Percentiles rank a stretch among this genome's conserved stretches.
Conservation (phyloP, 2,329 filamentous ascomycete species). For the Penicillium sp. region DNA sequence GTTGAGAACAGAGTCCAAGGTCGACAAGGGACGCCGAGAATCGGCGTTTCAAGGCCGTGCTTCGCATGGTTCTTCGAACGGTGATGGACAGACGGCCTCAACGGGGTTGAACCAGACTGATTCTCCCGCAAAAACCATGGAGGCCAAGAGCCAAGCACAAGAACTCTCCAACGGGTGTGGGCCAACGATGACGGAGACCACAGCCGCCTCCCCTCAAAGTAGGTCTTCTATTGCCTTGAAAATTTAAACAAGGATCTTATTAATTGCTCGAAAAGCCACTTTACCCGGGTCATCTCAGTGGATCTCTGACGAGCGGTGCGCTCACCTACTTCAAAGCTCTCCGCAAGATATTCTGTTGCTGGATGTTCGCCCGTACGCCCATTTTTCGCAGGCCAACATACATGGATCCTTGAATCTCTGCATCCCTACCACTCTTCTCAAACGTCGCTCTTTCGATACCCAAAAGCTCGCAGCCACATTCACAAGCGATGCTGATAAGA, state of each 20-base stretch:
- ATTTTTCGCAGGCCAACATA: constrained; percentile 73
- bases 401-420: constrained; percentile 84
- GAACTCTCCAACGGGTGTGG: neutral
- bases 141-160: neutral
- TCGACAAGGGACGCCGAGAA: constrained; percentile 19
- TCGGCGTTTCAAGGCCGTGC: constrained; percentile 20
- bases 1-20: constrained; percentile 45
- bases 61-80: constrained; percentile 19
- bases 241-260: neutral
- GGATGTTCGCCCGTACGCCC: constrained; percentile 82
- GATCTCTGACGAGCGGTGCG: constrained; percentile 54
- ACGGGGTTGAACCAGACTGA: constrained; percentile 3
- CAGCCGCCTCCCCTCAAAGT: constrained; percentile 9
- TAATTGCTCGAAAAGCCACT: neutral
- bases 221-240: neutral
- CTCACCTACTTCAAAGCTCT: constrained; percentile 54
- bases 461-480: constrained; percentile 87
- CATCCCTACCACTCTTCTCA: constrained; percentile 89
- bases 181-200: neutral
- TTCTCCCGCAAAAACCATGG: neutral
- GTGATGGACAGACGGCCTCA: constrained; percentile 3
- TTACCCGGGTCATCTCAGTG: constrained; percentile 28
- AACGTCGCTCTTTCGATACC: constrained; percentile 85
- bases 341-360: constrained; percentile 65
- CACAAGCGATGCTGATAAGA: constrained; percentile 65